Evolutionary conservation across 805 yeast species (phyloP), one percentile per base, ranked within the genome.

Genomic region (Debaryomyces prosopidis): DNA sequence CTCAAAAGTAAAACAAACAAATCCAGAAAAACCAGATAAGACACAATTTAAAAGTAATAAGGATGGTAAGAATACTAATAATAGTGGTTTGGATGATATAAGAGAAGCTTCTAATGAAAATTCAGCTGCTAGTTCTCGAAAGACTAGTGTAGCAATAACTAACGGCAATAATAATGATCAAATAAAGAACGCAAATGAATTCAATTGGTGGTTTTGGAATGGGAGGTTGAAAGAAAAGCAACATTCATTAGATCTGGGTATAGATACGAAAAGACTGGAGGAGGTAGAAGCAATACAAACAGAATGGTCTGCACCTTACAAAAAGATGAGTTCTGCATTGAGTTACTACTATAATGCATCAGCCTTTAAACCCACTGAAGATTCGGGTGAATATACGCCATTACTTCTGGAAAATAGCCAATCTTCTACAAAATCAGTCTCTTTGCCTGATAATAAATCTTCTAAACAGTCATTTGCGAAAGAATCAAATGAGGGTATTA

Each of bases 121-220:
- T 16, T 49, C 53, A 6, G 42, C 36, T 12, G 17, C 50, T 7
- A 43, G 28, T 11, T 30, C 33, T n/a, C 14, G 33, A 30, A 30
- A 30, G 16, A 14, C 33, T n/a, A 14, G 33, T 14, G 11, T 23
- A 36, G 27, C 28, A 11, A 19, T 23, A 5, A 42, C 39, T 35
- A 40, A 27, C 10, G 27, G 20, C 14, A 36, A 26, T 28, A 42
- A 31, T 11, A 27, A 36, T 4, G 39, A 23, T 4, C 17, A 20
- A 1, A 19, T 12, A 7, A 42, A 34, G n/a, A 11, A 14, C 15
- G 15, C 32, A 6, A 34, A 28, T 27, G 31, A n/a, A 8, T 35
- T 43, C 1, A 42, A 31, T n/a, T 47, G 53, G 51, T 47, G 51
- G 51, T 27, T 30, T 18, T 49, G 53, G 53, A 33, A 23, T 30